Conservation (phyloP, 352 stramenopile species). For the Pythium scleroteichum region DNA sequence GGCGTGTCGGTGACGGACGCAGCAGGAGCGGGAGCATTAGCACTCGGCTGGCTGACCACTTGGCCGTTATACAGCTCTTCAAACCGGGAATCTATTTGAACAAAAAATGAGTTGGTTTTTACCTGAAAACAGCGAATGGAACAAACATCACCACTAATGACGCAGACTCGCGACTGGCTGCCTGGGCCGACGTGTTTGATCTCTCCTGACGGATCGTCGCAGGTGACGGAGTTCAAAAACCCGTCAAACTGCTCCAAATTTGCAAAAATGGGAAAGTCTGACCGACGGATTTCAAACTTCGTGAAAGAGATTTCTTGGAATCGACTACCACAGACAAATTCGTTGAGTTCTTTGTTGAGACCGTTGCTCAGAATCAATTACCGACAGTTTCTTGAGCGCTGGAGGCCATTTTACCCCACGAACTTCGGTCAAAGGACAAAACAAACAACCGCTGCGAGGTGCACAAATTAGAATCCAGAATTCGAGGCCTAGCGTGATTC, state of each 20-base stretch:
- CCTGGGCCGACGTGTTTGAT: not conserved
- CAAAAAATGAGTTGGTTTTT: too few species aligned
- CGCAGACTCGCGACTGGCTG: not conserved
- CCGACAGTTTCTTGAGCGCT: not conserved
- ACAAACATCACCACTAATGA: slow-evolving; percentile 1
- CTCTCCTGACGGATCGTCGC: not conserved
- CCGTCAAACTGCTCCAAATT: not conserved
- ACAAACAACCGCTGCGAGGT: not conserved
- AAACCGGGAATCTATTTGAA: not conserved
- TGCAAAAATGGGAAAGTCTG: not conserved
- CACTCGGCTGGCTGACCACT: not conserved
- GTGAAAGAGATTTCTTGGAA: not conserved
- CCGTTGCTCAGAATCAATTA: too few species aligned
- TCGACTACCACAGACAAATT: not conserved
- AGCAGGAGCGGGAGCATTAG: too few species aligned
- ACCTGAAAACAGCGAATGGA: too few species aligned
- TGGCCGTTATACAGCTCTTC: not conserved
- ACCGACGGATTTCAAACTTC: slow-evolving; percentile 2
- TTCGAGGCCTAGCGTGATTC: too few species aligned
- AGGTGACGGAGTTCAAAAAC: not conserved
- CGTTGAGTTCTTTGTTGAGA: not conserved
- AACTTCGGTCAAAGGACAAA: not conserved
- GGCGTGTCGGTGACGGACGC: too few species aligned
- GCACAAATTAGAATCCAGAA: not conserved
- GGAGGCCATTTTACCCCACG: not conserved